These are phyloP conservation scores for Geosiphon pyriformis DNA, from an alignment of 192 early-diverging fungal genomes.

Conservation along the genomic window DNA sequence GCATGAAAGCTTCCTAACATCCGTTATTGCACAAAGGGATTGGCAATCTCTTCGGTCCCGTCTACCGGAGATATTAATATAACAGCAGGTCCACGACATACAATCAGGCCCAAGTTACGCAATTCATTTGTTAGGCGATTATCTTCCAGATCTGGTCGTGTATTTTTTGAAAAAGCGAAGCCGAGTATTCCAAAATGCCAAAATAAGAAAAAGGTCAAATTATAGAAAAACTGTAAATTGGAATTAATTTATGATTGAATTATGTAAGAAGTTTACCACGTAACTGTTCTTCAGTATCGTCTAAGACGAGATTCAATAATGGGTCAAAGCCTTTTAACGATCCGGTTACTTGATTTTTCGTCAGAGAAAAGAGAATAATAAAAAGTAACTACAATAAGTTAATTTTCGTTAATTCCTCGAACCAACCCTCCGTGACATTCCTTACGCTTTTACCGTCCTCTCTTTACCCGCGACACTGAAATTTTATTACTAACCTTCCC, in stretches of 20 bases:
- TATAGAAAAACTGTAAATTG: not conserved
- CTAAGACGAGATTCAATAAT: slow-evolving; percentile 89
- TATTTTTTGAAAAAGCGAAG: slow-evolving; percentile 26
- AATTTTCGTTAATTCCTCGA: too few species aligned
- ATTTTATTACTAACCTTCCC: slow-evolving; percentile 88
- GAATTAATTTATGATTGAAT: not conserved
- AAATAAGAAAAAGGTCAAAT: not conserved
- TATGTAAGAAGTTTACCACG: slow-evolving; percentile 46
- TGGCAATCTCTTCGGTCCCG: slow-evolving; percentile 85
- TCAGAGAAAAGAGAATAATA: too few species aligned
- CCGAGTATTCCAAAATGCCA: not conserved
- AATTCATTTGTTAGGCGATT: slow-evolving; percentile 44
- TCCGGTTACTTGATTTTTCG: slow-evolving; percentile 82
- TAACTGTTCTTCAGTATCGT: slow-evolving; percentile 81
- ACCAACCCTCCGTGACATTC: too few species aligned
- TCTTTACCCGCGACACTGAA: too few species aligned
- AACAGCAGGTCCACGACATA: slow-evolving; percentile 84
- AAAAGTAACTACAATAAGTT: not conserved
- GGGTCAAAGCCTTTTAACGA: slow-evolving; percentile 90
- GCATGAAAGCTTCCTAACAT: not conserved
- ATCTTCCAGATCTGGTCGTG: slow-evolving; percentile 37
- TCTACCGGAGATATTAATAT: slow-evolving; percentile 89
- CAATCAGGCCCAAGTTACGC: slow-evolving; percentile 77
- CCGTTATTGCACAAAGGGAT: slow-evolving; percentile 65
- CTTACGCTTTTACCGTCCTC: too few species aligned